These are phyloP conservation scores for Stereocaulon alpinum DNA, from an alignment of 495 filamentous ascomycete species.

Conservation along the genomic window DNA sequence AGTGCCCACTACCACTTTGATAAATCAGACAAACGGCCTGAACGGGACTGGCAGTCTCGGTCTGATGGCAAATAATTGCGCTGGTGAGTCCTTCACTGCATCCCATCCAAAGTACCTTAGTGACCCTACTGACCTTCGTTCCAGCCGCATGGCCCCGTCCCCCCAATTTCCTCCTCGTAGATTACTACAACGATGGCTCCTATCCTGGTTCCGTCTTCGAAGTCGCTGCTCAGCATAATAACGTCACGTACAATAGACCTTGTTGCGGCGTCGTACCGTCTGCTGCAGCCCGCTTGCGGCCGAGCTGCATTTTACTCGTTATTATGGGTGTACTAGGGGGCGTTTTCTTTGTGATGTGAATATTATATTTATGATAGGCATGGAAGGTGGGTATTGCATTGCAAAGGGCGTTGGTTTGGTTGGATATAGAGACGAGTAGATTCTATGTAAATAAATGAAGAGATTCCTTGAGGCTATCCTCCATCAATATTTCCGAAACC, in stretches of 20 bases:
- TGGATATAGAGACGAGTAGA: no score
- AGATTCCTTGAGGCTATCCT: no score
- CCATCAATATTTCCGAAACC: no score
- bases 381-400: neutral
- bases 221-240: constrained; percentile 76
- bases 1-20: constrained; percentile 60
- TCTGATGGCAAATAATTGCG: constrained; percentile 55
- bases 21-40: constrained; percentile 60
- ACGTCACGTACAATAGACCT: constrained; percentile 63
- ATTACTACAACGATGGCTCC: constrained; percentile 70
- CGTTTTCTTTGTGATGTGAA: neutral
- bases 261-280: constrained; percentile 53
- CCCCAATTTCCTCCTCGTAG: constrained; percentile 81
- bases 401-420: neutral
- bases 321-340: neutral
- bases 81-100: constrained; percentile 30
- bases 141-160: constrained; percentile 52
- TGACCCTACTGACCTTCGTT: neutral
- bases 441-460: no score
- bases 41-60: constrained; percentile 63
- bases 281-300: neutral
- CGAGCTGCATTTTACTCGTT: neutral
- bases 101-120: neutral
- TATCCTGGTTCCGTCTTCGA: constrained; percentile 80
- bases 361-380: neutral